Evolutionary conservation across 2,329 filamentous ascomycete species (phyloP).

Genomic region (Alternaria rosae): DNA sequence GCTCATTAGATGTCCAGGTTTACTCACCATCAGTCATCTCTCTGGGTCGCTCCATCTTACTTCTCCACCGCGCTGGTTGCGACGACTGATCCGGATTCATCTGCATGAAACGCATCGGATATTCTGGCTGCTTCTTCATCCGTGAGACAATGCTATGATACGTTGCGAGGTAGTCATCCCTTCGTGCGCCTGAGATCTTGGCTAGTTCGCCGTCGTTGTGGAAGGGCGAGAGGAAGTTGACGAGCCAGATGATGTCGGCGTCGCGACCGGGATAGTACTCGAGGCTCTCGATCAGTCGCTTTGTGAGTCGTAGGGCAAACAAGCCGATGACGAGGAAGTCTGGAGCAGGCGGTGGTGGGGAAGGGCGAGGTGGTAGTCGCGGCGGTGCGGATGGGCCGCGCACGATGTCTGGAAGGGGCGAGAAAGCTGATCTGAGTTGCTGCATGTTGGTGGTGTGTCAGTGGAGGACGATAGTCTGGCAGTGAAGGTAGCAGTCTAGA

Average conservation of each 20-base stretch:
- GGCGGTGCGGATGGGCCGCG: background rate
- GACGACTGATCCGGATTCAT: constrained; percentile 26
- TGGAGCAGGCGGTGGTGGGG: background rate
- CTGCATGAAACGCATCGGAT: constrained; percentile 30
- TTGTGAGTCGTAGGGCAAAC: constrained; percentile 33
- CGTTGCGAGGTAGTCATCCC: constrained; percentile 19
- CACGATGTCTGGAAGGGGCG: constrained; percentile 1
- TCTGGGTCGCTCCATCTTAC: background rate
- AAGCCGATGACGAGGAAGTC: constrained; percentile 35
- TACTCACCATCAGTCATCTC: constrained; percentile 29
- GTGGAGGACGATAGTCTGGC: background rate
- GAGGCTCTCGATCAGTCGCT: constrained; percentile 23
- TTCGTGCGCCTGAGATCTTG: constrained; percentile 20
- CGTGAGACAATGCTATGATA: constrained; percentile 27
- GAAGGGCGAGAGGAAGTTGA: constrained; percentile 27
- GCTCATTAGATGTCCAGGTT: background rate
- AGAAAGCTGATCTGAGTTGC: background rate
- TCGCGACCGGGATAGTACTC: constrained; percentile 20
- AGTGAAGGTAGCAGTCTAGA: background rate
- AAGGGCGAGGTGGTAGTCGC: background rate
- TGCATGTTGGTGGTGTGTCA: constrained; percentile 1
- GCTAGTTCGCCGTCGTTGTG: constrained; percentile 21
- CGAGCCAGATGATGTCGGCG: constrained; percentile 30
- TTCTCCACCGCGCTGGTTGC: background rate
- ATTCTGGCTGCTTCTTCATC: constrained; percentile 34